Evolutionary conservation across 441 rosid genomes (phyloP).

Genomic region (Melastoma candidum): DNA sequence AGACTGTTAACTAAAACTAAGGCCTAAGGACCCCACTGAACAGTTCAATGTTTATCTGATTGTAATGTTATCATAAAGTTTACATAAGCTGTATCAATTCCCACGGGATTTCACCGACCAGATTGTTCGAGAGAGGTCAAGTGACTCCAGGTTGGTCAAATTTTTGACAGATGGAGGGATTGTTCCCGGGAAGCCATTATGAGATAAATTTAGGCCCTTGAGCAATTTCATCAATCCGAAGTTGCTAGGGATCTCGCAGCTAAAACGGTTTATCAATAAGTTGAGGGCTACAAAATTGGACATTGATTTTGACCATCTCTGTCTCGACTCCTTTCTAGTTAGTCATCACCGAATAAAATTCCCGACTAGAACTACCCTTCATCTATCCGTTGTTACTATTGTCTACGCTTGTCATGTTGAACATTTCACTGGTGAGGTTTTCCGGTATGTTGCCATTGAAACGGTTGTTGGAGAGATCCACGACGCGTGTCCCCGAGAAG

Average conservation of each 20-base stretch:
- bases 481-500: not conserved
- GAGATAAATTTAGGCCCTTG: not conserved
- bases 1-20: too few relatives aligned
- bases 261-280: not conserved
- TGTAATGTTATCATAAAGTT: too few relatives aligned
- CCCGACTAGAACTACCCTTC: not conserved
- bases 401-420: too few relatives aligned
- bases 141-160: constrained; percentile 4
- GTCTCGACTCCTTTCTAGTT: not conserved
- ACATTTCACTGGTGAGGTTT: too few relatives aligned
- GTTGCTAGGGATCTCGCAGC: not conserved
- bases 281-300: not conserved
- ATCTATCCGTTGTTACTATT: not conserved
- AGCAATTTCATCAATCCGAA: constrained; percentile 1
- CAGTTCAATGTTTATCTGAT: too few relatives aligned
- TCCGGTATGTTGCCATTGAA: not conserved
- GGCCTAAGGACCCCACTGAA: too few relatives aligned
- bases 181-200: constrained; percentile 14
- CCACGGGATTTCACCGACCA: constrained; percentile 14
- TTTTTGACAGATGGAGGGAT: constrained; percentile 14
- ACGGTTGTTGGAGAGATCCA: too few relatives aligned
- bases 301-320: not conserved
- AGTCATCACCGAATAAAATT: not conserved
- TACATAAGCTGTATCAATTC: constrained; percentile 4
- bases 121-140: constrained; percentile 23